A percentile compares a stretch with the other conserved stretches of the same genome.
Evolutionary conservation across 2,329 filamentous ascomycete species (phyloP).

Genomic region (Spiromastix sp.): DNA sequence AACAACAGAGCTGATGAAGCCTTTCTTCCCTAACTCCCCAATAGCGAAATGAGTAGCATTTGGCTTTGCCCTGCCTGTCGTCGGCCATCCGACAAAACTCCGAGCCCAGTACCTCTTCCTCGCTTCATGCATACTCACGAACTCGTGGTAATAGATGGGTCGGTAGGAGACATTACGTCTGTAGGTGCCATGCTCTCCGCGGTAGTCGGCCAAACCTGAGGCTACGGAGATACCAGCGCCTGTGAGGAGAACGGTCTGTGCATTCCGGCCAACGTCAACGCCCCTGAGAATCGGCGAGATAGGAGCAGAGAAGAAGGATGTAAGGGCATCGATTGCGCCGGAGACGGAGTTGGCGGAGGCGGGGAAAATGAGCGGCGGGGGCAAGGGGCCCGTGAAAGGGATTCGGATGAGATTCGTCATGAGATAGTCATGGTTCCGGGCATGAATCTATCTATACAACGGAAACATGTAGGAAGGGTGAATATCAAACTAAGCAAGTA

Average conservation of each 20-base stretch:
- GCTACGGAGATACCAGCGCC: slow-evolving; percentile 91
- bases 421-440: slow-evolving; percentile 25
- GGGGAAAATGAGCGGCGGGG: slow-evolving; percentile 65
- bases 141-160: slow-evolving; percentile 90
- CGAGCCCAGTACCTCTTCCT: slow-evolving; percentile 93
- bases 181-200: slow-evolving; percentile 83
- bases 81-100: slow-evolving; percentile 88
- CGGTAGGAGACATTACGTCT: slow-evolving; percentile 81
- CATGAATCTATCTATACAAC: slow-evolving; percentile 3
- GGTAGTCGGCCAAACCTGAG: slow-evolving; percentile 85
- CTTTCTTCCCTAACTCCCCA: slow-evolving; percentile 58
- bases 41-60: slow-evolving; percentile 75
- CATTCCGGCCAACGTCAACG: slow-evolving; percentile 31
- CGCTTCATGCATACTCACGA: slow-evolving; percentile 67
- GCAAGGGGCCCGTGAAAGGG: slow-evolving; percentile 76
- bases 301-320: slow-evolving; percentile 60
- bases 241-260: slow-evolving; percentile 57
- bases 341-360: slow-evolving; percentile 55
- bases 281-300: slow-evolving; percentile 40
- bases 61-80: slow-evolving; percentile 63
- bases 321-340: slow-evolving; percentile 67
- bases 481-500: too few relatives aligned
- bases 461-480: not conserved
- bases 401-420: slow-evolving; percentile 73
- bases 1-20: slow-evolving; percentile 64